phyloP scores from a whole-genome alignment of 2,329 filamentous ascomycete species.

The Botrytis byssoidea region DNA sequence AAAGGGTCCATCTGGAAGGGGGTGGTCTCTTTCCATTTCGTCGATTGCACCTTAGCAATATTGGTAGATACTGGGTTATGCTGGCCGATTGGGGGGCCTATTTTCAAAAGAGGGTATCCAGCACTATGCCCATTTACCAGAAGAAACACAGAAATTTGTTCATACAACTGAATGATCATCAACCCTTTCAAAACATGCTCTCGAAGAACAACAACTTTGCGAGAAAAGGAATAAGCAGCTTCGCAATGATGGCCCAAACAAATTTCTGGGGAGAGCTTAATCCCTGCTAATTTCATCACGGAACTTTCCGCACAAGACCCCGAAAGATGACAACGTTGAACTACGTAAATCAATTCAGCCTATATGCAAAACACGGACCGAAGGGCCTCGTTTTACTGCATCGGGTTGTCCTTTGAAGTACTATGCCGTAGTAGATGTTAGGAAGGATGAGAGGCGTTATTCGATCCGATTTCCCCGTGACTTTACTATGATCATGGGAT shows the following conservation, averaged over 20 bases:
- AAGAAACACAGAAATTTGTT: background rate
- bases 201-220: background rate
- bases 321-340: background rate
- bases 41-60: background rate
- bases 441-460: background rate
- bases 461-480: background rate
- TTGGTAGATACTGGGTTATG: background rate
- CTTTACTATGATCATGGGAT: background rate
- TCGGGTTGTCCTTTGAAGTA: background rate
- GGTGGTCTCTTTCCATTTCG: background rate
- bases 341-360: background rate
- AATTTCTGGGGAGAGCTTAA: conserved; percentile 16
- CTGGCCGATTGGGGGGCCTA: background rate
- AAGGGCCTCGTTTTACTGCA: background rate
- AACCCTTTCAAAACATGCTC: background rate
- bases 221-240: background rate
- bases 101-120: background rate
- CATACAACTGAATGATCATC: background rate
- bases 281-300: background rate
- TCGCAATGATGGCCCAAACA: background rate
- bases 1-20: conserved; percentile 19
- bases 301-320: background rate
- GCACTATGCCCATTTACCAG: background rate
- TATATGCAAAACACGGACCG: background rate
- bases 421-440: background rate